Evolutionary conservation across 2,329 filamentous ascomycete species (phyloP).

Genomic region (Epichloe festucae): DNA sequence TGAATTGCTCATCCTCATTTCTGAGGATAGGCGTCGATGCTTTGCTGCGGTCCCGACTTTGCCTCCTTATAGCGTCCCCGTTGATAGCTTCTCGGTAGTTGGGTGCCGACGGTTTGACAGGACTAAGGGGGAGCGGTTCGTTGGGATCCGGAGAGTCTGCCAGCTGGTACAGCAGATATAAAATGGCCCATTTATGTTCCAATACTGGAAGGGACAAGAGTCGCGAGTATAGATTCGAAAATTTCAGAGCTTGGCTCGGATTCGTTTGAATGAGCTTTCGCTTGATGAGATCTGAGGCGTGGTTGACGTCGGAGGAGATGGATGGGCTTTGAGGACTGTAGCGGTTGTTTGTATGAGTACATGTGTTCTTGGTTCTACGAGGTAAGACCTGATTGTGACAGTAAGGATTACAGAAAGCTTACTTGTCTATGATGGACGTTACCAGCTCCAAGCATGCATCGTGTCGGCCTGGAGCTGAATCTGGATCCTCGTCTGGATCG

Average conservation of each 20-base stretch:
- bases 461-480: conserved; percentile 54
- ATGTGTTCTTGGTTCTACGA: neutral
- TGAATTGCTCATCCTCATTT: conserved; percentile 35
- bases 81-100: conserved; percentile 26
- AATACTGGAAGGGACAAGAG: conserved; percentile 84
- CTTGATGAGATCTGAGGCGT: conserved; percentile 87
- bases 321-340: conserved; percentile 36
- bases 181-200: conserved; percentile 91
- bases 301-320: conserved; percentile 64
- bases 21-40: conserved; percentile 22
- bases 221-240: conserved; percentile 82
- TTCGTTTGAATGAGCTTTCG: conserved; percentile 71
- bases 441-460: conserved; percentile 44
- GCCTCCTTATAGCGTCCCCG: conserved; percentile 23
- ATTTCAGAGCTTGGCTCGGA: conserved; percentile 64
- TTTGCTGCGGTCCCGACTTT: conserved; percentile 25
- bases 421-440: conserved; percentile 40
- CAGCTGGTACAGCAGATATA: conserved; percentile 79
- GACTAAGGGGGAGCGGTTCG: conserved; percentile 35
- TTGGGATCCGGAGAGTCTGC: conserved; percentile 52
- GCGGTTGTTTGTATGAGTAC: neutral
- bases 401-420: neutral
- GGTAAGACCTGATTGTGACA: neutral
- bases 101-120: conserved; percentile 25
- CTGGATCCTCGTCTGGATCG: conserved; percentile 52